Evolutionary conservation across 2,329 filamentous ascomycete species (phyloP).

Genomic region (Calcarisporium arbuscula): DNA sequence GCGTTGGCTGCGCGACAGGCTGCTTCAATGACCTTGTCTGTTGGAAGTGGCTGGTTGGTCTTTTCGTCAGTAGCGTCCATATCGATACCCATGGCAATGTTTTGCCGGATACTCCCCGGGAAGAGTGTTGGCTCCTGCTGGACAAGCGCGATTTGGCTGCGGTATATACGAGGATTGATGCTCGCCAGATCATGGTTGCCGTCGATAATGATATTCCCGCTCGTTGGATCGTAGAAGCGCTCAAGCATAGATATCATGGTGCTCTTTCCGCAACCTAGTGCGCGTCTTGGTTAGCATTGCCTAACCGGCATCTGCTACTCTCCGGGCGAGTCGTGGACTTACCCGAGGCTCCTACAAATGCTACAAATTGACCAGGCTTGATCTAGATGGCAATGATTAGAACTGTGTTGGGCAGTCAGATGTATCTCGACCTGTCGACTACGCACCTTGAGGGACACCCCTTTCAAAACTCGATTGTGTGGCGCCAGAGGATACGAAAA

Average conservation of each 20-base stretch:
- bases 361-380: slow-evolving; percentile 42
- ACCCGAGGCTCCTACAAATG: slow-evolving; percentile 46
- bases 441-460: slow-evolving; percentile 31
- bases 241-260: slow-evolving; percentile 51
- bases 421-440: not conserved
- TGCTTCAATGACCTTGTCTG: slow-evolving; percentile 30
- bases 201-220: slow-evolving; percentile 41
- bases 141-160: slow-evolving; percentile 47
- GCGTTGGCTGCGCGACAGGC: slow-evolving; percentile 43
- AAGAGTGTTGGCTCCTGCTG: slow-evolving; percentile 62
- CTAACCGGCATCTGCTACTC: no score
- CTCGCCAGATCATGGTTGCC: slow-evolving; percentile 31
- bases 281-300: no score
- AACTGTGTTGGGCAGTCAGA: not conserved
- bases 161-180: slow-evolving; percentile 43
- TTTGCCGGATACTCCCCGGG: slow-evolving; percentile 74
- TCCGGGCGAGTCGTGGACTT: no score
- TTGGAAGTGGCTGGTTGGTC: slow-evolving; percentile 19
- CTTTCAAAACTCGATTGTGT: slow-evolving; percentile 32
- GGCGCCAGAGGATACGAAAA: slow-evolving; percentile 56
- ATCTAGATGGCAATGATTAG: slow-evolving; percentile 20
- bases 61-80: not conserved
- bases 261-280: slow-evolving; percentile 54
- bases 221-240: slow-evolving; percentile 36
- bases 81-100: slow-evolving; percentile 46